Evolutionary conservation across 495 filamentous ascomycete species (phyloP), one percentile per base, ranked within the genome.

Genomic region (Xylaria scruposa): DNA sequence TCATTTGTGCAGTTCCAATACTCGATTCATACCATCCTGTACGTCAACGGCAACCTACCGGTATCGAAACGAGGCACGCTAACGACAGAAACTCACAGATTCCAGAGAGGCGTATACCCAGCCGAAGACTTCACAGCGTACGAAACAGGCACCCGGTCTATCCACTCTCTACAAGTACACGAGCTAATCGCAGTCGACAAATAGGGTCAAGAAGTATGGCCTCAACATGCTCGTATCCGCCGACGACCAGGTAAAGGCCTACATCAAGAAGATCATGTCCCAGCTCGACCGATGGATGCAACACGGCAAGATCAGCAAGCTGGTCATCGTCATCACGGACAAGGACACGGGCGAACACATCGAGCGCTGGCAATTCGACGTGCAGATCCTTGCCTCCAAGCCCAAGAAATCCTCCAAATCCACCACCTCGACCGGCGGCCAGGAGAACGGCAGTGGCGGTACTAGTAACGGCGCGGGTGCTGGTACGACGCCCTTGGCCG

Each of bases 311-410:
- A 97, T 99, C 75, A 94, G 91, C 17, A 98, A 97, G 82, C 90
- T 99, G 1, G 95, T 99, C 36, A 90, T 99, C 38, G 95, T 98
- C 24, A 93, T 99, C 75, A 97, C 95, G 0, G 91, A 91, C 83
- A 97, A 97, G 80, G 96, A 99, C 80, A 97, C 94, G 2, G 96
- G 97, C 33, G 97, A 98, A 81, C 92, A 96, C 78, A 88, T 98
- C 59, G 96, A 99, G 83, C 84, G 96, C 72, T 99, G 96, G 96
- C 97, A 98, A 80, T 99, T 99, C 78, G 97, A 99, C 79, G 96
- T 93, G 33, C 90, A 94, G 84, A 92, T 95, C 69, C 90, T 92
- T 73, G 84, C 83, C n/a, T 72, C 87, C 79, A 56, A 81, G 81
- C 60, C 80, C 56, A 87, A 85, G 73, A 84, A 82, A 73, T 80